Evolutionary conservation across 495 filamentous ascomycete species (phyloP), one percentile per base, ranked within the genome.

Genomic region (Penicillium ucsense): DNA sequence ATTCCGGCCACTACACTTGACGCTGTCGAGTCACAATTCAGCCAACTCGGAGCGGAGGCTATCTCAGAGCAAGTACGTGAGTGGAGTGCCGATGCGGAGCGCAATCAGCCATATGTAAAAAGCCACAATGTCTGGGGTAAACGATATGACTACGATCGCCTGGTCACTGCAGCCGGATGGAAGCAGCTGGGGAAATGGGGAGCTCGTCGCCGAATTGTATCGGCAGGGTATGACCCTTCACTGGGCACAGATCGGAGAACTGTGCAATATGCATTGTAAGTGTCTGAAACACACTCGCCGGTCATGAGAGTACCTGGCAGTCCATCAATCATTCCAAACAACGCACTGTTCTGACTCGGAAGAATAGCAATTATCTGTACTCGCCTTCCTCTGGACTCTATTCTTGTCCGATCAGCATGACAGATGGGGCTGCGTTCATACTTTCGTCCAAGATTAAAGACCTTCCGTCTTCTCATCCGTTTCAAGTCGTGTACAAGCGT

Each of bases 361-460:
- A 76, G 20, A 20, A 71, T 5, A 78, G 83, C 51, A 73, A 79
- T 50, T 84, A 86, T 52, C 60, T 88, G 7, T 86, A 81, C 68
- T 68, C 76, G 10, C 76, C 71, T 4, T 83, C 80, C 9, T 79
- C 73, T 11, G 81, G 75, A 0, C 71, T 77, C 38, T 80, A 80
- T 4, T 77, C 77, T 10, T 88, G 85, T 56, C 84, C 84, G 0
- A 77, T 75, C 36, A 78, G 76, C 27, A 88, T 87, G 84, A 77
- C 76, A 8, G 84, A 88, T 51, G 85, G 84, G 8, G 84, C 83
- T 6, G 79, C 82, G 5, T 71, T 75, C 8, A 67, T 88, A 6
- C 70, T 88, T 1, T 62, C 70, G 8, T 64, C 64, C 5, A 78
- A 82, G 46, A 61, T 85, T 43, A 57, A 45, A 4, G 42, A 38